Conservation (phyloP, 768 basidiomycete genomes). For the Saitozyma sp. region DNA sequence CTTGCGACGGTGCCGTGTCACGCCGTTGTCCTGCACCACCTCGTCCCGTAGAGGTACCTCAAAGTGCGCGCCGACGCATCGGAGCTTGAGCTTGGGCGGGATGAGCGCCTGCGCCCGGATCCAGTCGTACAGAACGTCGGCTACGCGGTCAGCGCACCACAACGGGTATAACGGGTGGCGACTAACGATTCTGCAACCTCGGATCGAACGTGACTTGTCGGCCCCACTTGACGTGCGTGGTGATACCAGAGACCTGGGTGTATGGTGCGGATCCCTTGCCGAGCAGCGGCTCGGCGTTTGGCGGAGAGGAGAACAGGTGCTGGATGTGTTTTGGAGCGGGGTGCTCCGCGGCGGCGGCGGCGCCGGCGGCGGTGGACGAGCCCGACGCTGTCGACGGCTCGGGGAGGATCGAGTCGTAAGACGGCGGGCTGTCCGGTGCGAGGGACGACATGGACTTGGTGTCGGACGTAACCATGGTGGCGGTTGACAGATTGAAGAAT, state of each 20-base stretch:
- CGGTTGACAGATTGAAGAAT: too few relatives aligned
- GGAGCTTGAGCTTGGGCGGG: conserved; percentile 26
- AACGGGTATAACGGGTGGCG: neutral
- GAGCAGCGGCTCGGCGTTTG: conserved; percentile 27
- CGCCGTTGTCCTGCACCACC: conserved; percentile 59
- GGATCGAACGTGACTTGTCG: conserved; percentile 15
- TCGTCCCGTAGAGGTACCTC: conserved; percentile 67
- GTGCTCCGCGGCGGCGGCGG: neutral
- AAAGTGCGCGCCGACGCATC: conserved; percentile 61
- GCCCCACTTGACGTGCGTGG: conserved; percentile 7
- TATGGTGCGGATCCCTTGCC: conserved; percentile 4
- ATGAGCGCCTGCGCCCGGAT: conserved; percentile 61
- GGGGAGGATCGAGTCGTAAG: neutral
- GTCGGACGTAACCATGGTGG: neutral
- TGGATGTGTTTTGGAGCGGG: conserved; percentile 7
- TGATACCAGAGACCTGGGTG: conserved; percentile 9
- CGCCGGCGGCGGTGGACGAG: neutral
- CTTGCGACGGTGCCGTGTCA: conserved; percentile 11
- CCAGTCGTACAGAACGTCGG: conserved; percentile 73
- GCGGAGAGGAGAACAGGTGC: conserved; percentile 29
- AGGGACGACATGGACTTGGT: neutral
- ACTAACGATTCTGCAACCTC: conserved; percentile 26
- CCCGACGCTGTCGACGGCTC: neutral
- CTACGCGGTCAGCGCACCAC: conserved; percentile 48
- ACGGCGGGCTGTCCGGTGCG: neutral